phyloP scores from a whole-genome alignment of 495 filamentous ascomycete genomes.

The Trichoderma virens region DNA sequence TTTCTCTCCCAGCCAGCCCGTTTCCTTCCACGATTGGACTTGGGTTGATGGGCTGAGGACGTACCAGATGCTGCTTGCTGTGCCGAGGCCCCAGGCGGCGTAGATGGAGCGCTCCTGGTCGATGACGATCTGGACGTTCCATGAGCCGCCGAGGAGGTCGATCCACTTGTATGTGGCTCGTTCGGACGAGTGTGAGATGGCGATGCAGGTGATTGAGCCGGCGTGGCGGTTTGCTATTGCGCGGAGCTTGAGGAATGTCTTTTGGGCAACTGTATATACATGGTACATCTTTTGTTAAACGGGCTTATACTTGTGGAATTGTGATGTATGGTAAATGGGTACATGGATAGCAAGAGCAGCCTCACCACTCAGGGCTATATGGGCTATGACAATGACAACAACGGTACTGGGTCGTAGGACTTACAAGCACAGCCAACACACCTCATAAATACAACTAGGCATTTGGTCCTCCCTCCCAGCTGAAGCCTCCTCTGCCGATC shows the following conservation, averaged over 20 bases:
- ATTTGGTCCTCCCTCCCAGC: conserved; percentile 24
- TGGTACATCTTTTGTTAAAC: not conserved
- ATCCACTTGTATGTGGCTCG: conserved; percentile 43
- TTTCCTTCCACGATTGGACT: conserved; percentile 34
- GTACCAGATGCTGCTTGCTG: conserved; percentile 36
- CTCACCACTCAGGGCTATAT: too few species aligned
- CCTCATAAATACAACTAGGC: conserved; percentile 43
- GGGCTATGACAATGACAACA: too few species aligned
- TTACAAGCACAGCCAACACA: conserved; percentile 51
- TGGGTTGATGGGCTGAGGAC: conserved; percentile 39
- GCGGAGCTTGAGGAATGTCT: conserved; percentile 44
- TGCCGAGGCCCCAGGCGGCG: conserved; percentile 46
- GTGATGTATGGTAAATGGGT: not conserved
- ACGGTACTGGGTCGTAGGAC: too few species aligned
- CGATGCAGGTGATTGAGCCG: conserved; percentile 38
- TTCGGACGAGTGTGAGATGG: conserved; percentile 45
- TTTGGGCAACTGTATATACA: conserved; percentile 41
- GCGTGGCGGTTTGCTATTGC: conserved; percentile 34
- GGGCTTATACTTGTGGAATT: too few species aligned
- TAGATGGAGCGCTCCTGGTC: conserved; percentile 45
- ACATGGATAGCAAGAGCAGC: not conserved
- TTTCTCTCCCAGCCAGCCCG: conserved; percentile 34
- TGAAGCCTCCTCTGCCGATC: conserved; percentile 36
- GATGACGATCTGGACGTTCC: conserved; percentile 41
- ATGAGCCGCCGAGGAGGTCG: conserved; percentile 38